These are phyloP conservation scores for Wickerhamiella domercqiae DNA, from an alignment of 805 yeast species.

Conservation along the genomic window DNA sequence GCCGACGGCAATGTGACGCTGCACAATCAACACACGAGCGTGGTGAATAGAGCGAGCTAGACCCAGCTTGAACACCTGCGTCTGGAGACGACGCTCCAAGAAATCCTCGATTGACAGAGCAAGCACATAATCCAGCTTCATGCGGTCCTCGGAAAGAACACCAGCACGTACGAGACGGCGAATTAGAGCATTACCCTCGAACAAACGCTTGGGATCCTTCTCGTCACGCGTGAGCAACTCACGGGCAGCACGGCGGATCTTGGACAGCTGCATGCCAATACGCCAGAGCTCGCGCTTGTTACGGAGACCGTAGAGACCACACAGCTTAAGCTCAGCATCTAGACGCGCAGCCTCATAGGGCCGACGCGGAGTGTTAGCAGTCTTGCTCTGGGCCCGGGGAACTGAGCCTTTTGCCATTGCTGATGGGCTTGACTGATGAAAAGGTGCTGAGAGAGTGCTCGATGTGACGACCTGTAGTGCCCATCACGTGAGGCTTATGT, in stretches of 20 bases:
- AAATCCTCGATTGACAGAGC: constrained; percentile 97
- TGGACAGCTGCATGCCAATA: constrained; percentile 97
- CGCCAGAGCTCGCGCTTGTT: constrained; percentile 99
- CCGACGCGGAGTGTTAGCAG: constrained; percentile 98
- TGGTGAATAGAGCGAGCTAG: constrained; percentile 99
- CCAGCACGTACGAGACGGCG: constrained; percentile 99
- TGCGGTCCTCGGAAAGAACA: constrained; percentile 97
- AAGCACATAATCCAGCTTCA: constrained; percentile 99
- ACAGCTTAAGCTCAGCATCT: constrained; percentile 97
- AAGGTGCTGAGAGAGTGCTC: too few species aligned
- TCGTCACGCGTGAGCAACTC: constrained; percentile 99
- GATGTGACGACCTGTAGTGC: too few species aligned
- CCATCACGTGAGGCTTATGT: too few species aligned
- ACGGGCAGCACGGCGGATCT: constrained; percentile 99
- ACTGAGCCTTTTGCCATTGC: constrained; percentile 9
- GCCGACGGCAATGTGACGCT: constrained; percentile 99
- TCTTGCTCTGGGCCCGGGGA: constrained; percentile 98
- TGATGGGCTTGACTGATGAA: too few species aligned
- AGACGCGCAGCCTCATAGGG: constrained; percentile 99
- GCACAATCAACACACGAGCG: constrained; percentile 97
- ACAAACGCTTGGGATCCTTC: constrained; percentile 99
- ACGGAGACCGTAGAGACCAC: constrained; percentile 99
- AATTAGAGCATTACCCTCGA: constrained; percentile 99
- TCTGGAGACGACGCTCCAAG: constrained; percentile 99
- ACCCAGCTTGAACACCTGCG: constrained; percentile 99